Conservation (phyloP, 768 basidiomycete species). For the Pleurotus citrinopileatus region DNA sequence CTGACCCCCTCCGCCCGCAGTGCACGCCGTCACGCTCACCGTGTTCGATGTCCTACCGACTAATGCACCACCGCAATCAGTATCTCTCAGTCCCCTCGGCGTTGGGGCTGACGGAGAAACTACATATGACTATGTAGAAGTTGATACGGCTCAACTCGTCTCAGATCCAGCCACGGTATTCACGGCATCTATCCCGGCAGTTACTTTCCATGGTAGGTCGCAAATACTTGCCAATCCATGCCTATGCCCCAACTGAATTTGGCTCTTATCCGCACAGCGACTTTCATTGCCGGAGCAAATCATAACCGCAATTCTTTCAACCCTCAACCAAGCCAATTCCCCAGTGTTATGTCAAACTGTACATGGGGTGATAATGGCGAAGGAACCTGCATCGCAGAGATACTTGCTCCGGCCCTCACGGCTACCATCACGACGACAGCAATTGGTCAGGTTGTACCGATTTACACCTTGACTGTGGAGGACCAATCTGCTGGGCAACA, state of each 20-base stretch:
- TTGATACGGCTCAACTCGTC: background rate
- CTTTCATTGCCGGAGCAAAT: background rate
- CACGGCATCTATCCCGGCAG: background rate
- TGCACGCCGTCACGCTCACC: background rate
- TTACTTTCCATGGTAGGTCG: background rate
- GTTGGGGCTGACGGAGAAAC: background rate
- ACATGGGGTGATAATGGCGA: background rate
- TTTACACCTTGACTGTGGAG: constrained; percentile 1
- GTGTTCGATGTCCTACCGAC: background rate
- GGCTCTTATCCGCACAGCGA: background rate
- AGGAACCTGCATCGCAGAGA: background rate
- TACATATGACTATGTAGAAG: constrained; percentile 1
- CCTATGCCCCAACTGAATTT: background rate
- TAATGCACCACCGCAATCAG: background rate
- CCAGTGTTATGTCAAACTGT: background rate
- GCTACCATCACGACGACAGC: background rate
- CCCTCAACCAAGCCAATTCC: background rate
- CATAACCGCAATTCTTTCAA: background rate
- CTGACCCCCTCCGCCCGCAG: too few relatives aligned
- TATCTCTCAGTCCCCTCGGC: background rate
- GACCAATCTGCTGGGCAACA: too few relatives aligned
- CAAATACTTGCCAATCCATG: background rate
- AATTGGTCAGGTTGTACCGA: background rate
- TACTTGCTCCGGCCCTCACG: background rate
- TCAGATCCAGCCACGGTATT: background rate